A percentile compares a stretch with the other conserved stretches of the same genome.
Evolutionary conservation across 208 protist species (phyloP).

Genomic region (Acanthamoeba triangularis): DNA sequence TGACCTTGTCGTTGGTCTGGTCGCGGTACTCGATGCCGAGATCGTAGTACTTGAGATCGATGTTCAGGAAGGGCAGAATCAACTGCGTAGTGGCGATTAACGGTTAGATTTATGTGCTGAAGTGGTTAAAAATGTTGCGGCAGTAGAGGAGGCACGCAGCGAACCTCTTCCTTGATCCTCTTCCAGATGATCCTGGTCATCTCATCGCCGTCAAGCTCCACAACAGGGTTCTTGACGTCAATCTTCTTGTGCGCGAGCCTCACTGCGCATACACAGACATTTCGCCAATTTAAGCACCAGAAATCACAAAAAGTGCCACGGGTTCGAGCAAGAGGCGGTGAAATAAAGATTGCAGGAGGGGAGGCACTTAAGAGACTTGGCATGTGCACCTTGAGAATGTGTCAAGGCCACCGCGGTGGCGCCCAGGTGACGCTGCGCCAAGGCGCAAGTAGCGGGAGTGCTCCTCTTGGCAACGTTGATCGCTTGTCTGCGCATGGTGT

Average conservation of each 20-base stretch:
- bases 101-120: no score
- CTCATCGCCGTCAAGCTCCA: conserved; percentile 98
- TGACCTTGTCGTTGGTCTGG: conserved; percentile 88
- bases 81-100: no score
- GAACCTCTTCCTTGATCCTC: conserved; percentile 96
- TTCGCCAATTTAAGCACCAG: background rate
- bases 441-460: background rate
- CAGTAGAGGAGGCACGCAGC: background rate
- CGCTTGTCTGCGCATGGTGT: background rate
- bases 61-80: conserved; percentile 94
- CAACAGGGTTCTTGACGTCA: conserved; percentile 79
- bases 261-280: background rate
- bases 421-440: background rate
- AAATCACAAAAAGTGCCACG: no score
- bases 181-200: conserved; percentile 98
- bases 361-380: background rate
- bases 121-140: no score
- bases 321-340: no score
- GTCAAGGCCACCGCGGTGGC: background rate
- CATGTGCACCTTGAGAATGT: background rate
- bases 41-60: conserved; percentile 98
- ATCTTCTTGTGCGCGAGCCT: conserved; percentile 59
- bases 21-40: conserved; percentile 95
- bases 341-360: background rate
- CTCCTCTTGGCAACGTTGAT: background rate